Base-by-base conservation (phyloP, 108 stramenopile species). In the Cyclotella baltica region DNA sequence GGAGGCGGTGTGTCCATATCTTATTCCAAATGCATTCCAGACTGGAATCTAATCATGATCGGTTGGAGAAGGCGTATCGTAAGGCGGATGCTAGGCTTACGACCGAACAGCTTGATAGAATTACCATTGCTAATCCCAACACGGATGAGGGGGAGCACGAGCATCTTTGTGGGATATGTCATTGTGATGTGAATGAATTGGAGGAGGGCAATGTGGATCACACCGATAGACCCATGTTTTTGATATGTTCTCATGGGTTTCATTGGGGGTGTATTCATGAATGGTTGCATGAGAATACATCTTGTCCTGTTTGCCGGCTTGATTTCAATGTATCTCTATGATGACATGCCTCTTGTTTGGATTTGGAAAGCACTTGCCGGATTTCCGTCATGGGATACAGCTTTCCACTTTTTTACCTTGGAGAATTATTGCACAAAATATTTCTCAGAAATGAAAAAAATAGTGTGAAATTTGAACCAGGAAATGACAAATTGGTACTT, bases 1-100 rank as follows among this genome's bases (percentile, higher is more conserved):
- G 81, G 19, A 75, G 62, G 55, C 74, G 69, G 9, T 82, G 81
- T 53, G 75, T 82, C 22, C 59, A 75, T 35, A 69, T 75, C 4
- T 50, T 82, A 64, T 82, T 82, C 40, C 74, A 65, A 36, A 82
- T 82, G 74, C 81, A 82, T 66, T 82, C 81, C 0, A 65, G 81
- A 64, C 81, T 82, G 28, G 81, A 75, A 10, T 30, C 62, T 10
- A 75, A 71, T 59, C 75, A 82, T 62, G 70, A 64, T 23, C 53
- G 20, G 23, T 64, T 82, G 31, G 81, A 82, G 48, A 82, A 82
- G 40, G 68, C 81, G 37, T 82, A 71, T 66, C 68, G 74, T 19
- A 58, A 68, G 29, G 81, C 81, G 6, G 81, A 82, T 62, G 69
- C 62, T 0, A 75, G 81, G n/a, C 67, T 82, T 10, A 82, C 74